Percentiles rank a stretch among this genome's conserved stretches.
Conservation (phyloP, 164 flowering plant species). For the Umbilicus rupestris region DNA sequence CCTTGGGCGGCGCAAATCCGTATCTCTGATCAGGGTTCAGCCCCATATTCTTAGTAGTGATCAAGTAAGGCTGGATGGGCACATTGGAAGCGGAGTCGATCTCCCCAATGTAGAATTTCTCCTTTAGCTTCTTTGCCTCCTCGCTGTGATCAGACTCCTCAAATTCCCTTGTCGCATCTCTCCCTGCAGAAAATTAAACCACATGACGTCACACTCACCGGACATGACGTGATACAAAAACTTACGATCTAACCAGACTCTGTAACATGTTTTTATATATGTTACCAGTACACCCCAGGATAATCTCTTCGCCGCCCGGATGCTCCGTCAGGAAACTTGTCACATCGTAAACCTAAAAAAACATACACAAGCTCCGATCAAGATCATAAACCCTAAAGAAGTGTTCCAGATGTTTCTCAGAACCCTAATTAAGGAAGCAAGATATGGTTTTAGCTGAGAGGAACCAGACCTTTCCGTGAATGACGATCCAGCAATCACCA, state of each 20-base stretch:
- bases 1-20: conserved; percentile 5
- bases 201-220: too few species aligned
- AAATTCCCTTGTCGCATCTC: conserved; percentile 4
- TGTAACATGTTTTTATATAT: not conserved
- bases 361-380: not conserved
- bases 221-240: too few species aligned
- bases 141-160: conserved; percentile 6
- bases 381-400: too few species aligned
- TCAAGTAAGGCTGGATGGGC: not conserved
- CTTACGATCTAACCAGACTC: too few species aligned
- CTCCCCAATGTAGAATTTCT: not conserved
- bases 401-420: too few species aligned
- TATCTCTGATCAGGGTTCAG: conserved; percentile 4
- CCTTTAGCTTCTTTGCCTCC: conserved; percentile 1
- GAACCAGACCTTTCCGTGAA: not conserved
- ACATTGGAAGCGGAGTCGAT: not conserved
- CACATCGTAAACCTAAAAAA: not conserved
- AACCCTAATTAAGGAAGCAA: too few species aligned
- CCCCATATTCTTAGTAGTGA: not conserved
- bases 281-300: not conserved
- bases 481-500: conserved; percentile 3
- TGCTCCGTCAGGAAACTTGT: conserved; percentile 2
- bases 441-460: too few species aligned
- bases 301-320: conserved; percentile 6
- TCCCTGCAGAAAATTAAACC: not conserved